phyloP scores from a whole-genome alignment of 1,139 yeast genomes.

The Protomyces gravidus region DNA sequence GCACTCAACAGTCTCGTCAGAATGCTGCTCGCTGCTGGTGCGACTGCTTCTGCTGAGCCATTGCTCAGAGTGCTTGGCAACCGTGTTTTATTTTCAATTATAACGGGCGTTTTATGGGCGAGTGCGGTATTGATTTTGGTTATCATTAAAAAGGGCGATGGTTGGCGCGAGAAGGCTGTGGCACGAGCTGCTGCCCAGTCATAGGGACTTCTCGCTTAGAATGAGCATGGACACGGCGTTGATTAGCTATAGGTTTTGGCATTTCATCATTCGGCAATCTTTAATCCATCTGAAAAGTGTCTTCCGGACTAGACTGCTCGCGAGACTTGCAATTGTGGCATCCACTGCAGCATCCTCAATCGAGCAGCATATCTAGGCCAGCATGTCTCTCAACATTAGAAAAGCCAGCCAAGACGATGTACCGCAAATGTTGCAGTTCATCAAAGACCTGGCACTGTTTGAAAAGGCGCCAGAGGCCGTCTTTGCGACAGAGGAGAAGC shows the following conservation, averaged over 20 bases:
- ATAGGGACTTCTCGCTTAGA: too few species aligned
- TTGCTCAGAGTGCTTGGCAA: slow-evolving; percentile 8
- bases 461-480: slow-evolving; percentile 34
- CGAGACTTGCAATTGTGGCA: too few species aligned
- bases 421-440: slow-evolving; percentile 32
- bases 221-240: too few species aligned
- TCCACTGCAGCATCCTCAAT: too few species aligned
- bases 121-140: slow-evolving; percentile 2
- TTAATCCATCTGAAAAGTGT: too few species aligned
- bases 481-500: slow-evolving; percentile 33
- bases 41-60: slow-evolving; percentile 7
- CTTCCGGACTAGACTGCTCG: too few species aligned
- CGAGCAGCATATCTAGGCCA: too few species aligned
- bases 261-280: too few species aligned
- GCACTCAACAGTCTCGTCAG: slow-evolving; percentile 55
- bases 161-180: slow-evolving; percentile 5
- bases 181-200: too few species aligned
- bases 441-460: slow-evolving; percentile 33
- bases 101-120: not conserved
- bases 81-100: slow-evolving; percentile 3
- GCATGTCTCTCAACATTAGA: slow-evolving; percentile 12
- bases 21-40: slow-evolving; percentile 3
- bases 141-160: slow-evolving; percentile 9
- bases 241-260: too few species aligned
- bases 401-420: slow-evolving; percentile 32